A percentile compares a stretch with the other conserved stretches of the same genome.
Conservation (phyloP, 129 eudicot genomes). For the Flaveria robusta region DNA sequence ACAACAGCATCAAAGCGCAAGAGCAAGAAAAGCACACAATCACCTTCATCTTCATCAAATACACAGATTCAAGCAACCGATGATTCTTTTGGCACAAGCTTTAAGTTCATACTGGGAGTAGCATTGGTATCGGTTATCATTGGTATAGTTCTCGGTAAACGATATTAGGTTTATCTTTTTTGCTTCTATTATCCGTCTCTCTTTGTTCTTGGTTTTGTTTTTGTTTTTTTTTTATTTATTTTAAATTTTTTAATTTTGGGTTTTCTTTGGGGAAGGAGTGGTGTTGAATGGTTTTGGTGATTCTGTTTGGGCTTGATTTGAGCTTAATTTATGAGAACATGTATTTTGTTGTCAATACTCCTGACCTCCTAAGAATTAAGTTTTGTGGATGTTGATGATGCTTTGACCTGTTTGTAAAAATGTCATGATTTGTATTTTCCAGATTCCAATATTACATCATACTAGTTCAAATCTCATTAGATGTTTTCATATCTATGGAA, state of each 20-base stretch:
- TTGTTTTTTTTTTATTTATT: neutral
- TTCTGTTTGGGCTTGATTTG: slow-evolving; percentile 29
- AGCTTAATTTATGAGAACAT: slow-evolving; percentile 31
- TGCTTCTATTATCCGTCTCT: slow-evolving; percentile 7
- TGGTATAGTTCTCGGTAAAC: slow-evolving; percentile 85
- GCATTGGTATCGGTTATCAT: slow-evolving; percentile 73
- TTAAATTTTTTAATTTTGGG: neutral
- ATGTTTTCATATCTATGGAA: neutral
- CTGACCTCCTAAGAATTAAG: slow-evolving; percentile 33
- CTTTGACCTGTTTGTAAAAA: slow-evolving; percentile 20
- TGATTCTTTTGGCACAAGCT: slow-evolving; percentile 49
- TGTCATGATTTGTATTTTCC: slow-evolving; percentile 25
- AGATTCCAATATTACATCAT: neutral
- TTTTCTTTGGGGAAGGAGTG: slow-evolving; percentile 18
- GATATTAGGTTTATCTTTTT: slow-evolving; percentile 47
- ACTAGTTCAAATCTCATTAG: neutral
- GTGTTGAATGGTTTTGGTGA: slow-evolving; percentile 32
- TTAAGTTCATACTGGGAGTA: slow-evolving; percentile 73
- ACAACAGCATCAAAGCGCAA: slow-evolving; percentile 65
- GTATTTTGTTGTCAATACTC: slow-evolving; percentile 30
- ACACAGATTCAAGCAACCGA: slow-evolving; percentile 42
- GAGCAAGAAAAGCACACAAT: slow-evolving; percentile 67
- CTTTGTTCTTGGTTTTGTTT: slow-evolving; percentile 6
- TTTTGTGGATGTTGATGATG: slow-evolving; percentile 31
- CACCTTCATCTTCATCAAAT: slow-evolving; percentile 51